Evolutionary conservation across 768 basidiomycete genomes (phyloP).

Genomic region (Suillus sp.): DNA sequence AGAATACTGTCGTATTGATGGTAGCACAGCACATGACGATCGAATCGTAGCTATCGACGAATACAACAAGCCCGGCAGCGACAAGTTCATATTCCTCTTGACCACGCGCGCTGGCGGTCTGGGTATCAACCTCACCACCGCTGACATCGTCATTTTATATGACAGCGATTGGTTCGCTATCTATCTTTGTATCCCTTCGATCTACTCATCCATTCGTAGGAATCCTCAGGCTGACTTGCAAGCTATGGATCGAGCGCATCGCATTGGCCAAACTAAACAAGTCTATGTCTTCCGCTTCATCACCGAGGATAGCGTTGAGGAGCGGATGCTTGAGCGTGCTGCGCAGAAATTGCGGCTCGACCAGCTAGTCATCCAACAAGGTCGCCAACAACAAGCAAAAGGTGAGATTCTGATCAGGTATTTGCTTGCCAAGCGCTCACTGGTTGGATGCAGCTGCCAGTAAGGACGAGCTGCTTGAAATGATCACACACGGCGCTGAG

Average conservation of each 20-base stretch:
- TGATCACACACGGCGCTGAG: constrained; percentile 98
- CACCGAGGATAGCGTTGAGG: constrained; percentile 94
- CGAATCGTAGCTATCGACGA: constrained; percentile 96
- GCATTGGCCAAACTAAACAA: constrained; percentile 96
- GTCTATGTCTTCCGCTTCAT: constrained; percentile 98
- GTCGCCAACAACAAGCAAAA: constrained; percentile 80
- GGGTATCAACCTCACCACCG: constrained; percentile 94
- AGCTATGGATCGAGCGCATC: constrained; percentile 97
- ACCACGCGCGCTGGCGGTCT: constrained; percentile 97
- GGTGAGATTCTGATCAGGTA: constrained; percentile 41
- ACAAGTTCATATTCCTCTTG: constrained; percentile 95
- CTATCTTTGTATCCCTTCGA: background rate
- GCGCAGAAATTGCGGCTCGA: constrained; percentile 95
- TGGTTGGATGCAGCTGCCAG: constrained; percentile 62
- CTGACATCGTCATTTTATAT: constrained; percentile 93
- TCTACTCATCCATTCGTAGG: constrained; percentile 46
- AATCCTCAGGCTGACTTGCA: constrained; percentile 99
- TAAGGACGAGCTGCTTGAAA: constrained; percentile 96
- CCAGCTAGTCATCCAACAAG: constrained; percentile 97
- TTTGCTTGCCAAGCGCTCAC: constrained; percentile 1
- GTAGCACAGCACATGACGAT: constrained; percentile 94
- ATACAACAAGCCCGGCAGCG: constrained; percentile 91
- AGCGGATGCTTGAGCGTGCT: constrained; percentile 91
- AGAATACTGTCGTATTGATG: constrained; percentile 98
- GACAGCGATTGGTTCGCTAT: constrained; percentile 89